Conservation (phyloP, 73 alveolate species). For the Tetrahymena elliotti region DNA sequence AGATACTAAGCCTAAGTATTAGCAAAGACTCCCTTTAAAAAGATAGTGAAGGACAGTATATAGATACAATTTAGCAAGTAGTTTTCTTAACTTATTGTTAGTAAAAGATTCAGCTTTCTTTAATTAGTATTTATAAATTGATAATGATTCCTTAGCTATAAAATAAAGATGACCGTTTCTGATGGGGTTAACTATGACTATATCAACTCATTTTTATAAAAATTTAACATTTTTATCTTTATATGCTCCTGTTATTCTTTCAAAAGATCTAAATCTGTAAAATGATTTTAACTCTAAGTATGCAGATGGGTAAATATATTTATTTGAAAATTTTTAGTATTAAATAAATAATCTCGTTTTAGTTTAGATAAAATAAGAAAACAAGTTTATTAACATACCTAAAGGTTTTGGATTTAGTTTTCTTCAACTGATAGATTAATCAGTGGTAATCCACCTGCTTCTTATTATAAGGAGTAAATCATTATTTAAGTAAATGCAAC, state of each 20-base stretch:
- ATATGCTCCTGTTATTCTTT: background rate
- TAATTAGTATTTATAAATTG: background rate
- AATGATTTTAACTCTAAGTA: background rate
- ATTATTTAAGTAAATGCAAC: background rate
- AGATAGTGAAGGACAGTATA: background rate
- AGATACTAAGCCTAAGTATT: background rate
- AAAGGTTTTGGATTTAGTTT: background rate
- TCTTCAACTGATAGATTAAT: background rate
- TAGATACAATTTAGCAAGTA: background rate
- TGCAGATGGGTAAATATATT: background rate
- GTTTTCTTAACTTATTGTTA: background rate
- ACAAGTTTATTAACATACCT: background rate
- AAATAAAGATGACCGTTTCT: background rate
- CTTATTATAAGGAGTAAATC: background rate
- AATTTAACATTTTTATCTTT: background rate
- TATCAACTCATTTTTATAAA: background rate
- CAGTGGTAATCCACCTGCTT: background rate
- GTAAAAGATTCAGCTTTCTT: background rate
- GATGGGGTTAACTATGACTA: background rate
- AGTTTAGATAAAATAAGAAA: background rate
- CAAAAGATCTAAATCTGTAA: background rate
- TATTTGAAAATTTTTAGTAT: background rate
- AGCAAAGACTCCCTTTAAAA: background rate
- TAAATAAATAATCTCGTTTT: background rate
- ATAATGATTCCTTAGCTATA: background rate